Evolutionary conservation across 2,329 filamentous ascomycete species (phyloP).

Genomic region (Nemania bipapillata): DNA sequence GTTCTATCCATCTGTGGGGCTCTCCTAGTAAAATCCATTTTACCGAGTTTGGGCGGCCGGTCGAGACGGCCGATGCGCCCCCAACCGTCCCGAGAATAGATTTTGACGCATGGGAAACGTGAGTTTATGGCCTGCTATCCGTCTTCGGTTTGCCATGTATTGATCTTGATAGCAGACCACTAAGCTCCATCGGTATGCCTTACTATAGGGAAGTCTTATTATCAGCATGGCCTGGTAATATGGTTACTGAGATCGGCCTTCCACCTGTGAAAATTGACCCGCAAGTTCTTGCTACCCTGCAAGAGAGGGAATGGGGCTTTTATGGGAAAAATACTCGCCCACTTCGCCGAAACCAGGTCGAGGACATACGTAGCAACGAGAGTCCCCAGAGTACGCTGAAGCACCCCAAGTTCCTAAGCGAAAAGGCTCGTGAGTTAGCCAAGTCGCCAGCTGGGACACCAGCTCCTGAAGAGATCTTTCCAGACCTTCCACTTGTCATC

Average conservation of each 20-base stretch:
- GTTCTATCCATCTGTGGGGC: slow-evolving; percentile 85
- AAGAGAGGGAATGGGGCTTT: slow-evolving; percentile 77
- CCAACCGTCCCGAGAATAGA: slow-evolving; percentile 69
- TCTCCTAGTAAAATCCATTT: slow-evolving; percentile 87
- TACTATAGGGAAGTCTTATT: slow-evolving; percentile 89
- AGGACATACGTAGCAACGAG: slow-evolving; percentile 75
- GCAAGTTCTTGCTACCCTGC: slow-evolving; percentile 74
- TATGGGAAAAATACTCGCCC: slow-evolving; percentile 82
- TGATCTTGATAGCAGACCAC: slow-evolving; percentile 64
- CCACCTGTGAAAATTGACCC: slow-evolving; percentile 80
- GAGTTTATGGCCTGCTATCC: slow-evolving; percentile 50
- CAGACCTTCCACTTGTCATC: slow-evolving; percentile 72
- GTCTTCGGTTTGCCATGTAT: neutral
- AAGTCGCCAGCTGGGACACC: slow-evolving; percentile 58
- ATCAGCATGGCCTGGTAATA: slow-evolving; percentile 88
- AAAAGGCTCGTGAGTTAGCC: slow-evolving; percentile 80
- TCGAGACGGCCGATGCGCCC: slow-evolving; percentile 78
- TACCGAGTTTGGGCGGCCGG: slow-evolving; percentile 80
- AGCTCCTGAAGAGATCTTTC: slow-evolving; percentile 57
- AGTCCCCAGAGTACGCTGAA: slow-evolving; percentile 71
- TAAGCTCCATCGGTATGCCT: slow-evolving; percentile 89
- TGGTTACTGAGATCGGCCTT: slow-evolving; percentile 85
- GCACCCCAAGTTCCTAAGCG: slow-evolving; percentile 92
- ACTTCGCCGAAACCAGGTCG: slow-evolving; percentile 81
- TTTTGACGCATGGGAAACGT: slow-evolving; percentile 74